phyloP scores from a whole-genome alignment of 768 basidiomycete species.

The Lentinula detonsa region DNA sequence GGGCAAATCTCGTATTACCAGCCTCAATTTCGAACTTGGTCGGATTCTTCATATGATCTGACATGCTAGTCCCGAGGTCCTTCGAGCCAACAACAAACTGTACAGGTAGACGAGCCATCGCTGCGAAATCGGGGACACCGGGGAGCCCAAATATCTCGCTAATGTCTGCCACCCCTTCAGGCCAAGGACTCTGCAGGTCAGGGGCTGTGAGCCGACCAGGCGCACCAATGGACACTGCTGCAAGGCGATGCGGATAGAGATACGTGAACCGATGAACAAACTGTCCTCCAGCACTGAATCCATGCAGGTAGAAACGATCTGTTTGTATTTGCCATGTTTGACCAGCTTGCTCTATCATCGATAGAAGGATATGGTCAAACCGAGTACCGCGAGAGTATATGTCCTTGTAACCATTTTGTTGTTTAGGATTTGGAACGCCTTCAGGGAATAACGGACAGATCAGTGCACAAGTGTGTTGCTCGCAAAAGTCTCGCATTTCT shows the following conservation, averaged over 20 bases:
- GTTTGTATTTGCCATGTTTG: constrained; percentile 12
- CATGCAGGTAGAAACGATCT: constrained; percentile 15
- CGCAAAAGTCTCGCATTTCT: constrained; percentile 10
- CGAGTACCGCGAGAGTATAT: constrained; percentile 13
- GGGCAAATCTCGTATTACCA: constrained; percentile 10
- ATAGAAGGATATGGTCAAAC: constrained; percentile 15
- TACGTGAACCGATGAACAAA: constrained; percentile 20
- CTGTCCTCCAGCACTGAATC: constrained; percentile 20
- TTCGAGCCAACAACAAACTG: constrained; percentile 15
- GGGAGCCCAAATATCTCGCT: constrained; percentile 6
- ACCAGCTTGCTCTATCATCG: constrained; percentile 17
- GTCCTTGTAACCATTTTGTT: constrained; percentile 16
- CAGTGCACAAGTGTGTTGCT: constrained; percentile 9
- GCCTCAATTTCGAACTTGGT: constrained; percentile 3
- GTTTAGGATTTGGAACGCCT: constrained; percentile 15
- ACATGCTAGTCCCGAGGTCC: constrained; percentile 10
- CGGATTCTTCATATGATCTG: constrained; percentile 1
- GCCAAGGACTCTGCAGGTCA: constrained; percentile 8
- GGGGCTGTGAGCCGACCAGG: constrained; percentile 15
- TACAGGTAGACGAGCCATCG: constrained; percentile 7
- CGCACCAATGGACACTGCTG: constrained; percentile 14
- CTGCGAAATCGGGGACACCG: constrained; percentile 6
- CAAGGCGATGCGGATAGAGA: constrained; percentile 13
- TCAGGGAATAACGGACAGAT: constrained; percentile 17
- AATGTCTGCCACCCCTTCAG: constrained; percentile 8